Evolutionary conservation across 2,329 filamentous ascomycete genomes (phyloP).

Genomic region (Aspergillus neoniger): DNA sequence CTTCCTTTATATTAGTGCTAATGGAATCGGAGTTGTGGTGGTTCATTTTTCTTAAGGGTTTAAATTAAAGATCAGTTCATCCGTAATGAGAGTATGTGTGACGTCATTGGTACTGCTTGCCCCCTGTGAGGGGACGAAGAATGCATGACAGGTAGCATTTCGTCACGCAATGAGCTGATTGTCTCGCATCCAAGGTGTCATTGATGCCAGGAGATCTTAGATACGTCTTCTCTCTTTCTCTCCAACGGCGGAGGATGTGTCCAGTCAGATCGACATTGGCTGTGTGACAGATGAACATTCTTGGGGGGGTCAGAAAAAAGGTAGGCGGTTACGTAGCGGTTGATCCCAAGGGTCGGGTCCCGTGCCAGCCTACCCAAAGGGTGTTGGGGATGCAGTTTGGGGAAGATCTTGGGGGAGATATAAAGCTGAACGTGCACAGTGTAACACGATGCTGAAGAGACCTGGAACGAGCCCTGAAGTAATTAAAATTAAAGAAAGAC

Average conservation of each 20-base stretch:
- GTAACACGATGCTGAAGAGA: not conserved
- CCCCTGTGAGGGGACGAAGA: too few species aligned
- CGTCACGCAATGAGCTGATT: too few species aligned
- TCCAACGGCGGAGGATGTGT: not conserved
- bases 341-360: not conserved
- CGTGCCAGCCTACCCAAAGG: conserved; percentile 1
- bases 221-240: not conserved
- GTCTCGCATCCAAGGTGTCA: not conserved
- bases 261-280: not conserved
- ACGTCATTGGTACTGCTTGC: not conserved
- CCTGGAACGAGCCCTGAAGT: not conserved
- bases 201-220: not conserved
- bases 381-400: not conserved
- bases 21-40: not conserved
- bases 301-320: not conserved
- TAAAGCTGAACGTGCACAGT: not conserved
- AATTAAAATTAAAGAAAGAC: not conserved
- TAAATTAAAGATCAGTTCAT: not conserved
- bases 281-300: not conserved
- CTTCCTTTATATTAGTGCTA: not conserved
- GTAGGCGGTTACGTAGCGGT: not conserved
- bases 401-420: not conserved
- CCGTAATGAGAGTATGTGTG: not conserved
- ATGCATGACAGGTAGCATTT: too few species aligned
- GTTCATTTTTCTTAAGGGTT: not conserved